A percentile compares a stretch with the other conserved stretches of the same genome.
phyloP scores from a whole-genome alignment of 805 yeast genomes.

The Komagataella kurtzmanii region DNA sequence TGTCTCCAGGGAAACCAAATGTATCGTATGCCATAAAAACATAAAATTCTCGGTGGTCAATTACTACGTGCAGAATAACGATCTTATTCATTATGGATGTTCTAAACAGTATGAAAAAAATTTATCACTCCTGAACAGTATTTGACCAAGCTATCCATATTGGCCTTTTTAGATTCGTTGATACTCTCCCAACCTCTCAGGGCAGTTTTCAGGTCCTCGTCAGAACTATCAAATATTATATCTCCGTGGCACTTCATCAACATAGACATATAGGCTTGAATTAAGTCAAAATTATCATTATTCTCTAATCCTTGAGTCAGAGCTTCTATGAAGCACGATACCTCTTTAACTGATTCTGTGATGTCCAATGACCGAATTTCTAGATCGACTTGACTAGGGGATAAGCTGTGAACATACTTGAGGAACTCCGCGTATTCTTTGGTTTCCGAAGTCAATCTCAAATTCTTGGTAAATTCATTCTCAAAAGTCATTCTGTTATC shows the following conservation, averaged over 20 bases:
- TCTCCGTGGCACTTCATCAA: constrained; percentile 76
- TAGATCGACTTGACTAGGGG: constrained; percentile 73
- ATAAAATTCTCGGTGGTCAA: not conserved
- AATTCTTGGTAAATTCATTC: constrained; percentile 53
- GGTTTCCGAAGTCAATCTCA: constrained; percentile 36
- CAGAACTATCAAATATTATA: constrained; percentile 32
- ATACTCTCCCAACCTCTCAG: constrained; percentile 34
- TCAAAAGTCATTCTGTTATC: constrained; percentile 39
- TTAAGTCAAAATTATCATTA: constrained; percentile 59
- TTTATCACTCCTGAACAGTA: constrained; percentile 72
- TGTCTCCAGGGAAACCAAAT: not conserved
- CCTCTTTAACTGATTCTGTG: constrained; percentile 53
- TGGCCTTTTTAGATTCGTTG: constrained; percentile 27
- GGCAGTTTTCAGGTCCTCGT: constrained; percentile 23
- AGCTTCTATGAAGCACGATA: constrained; percentile 54
- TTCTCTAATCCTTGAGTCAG: constrained; percentile 40
- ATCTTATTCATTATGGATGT: not conserved
- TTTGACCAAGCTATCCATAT: constrained; percentile 55
- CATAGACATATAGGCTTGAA: constrained; percentile 70
- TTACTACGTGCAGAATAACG: not conserved
- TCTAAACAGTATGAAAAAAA: constrained; percentile 36
- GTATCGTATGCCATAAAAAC: not conserved
- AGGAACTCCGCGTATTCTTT: constrained; percentile 38
- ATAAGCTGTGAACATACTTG: constrained; percentile 34
- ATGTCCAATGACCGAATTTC: constrained; percentile 74